These are phyloP conservation scores for Arthroderma uncinatum DNA, from an alignment of 2,329 filamentous ascomycete genomes.

Conservation along the genomic window DNA sequence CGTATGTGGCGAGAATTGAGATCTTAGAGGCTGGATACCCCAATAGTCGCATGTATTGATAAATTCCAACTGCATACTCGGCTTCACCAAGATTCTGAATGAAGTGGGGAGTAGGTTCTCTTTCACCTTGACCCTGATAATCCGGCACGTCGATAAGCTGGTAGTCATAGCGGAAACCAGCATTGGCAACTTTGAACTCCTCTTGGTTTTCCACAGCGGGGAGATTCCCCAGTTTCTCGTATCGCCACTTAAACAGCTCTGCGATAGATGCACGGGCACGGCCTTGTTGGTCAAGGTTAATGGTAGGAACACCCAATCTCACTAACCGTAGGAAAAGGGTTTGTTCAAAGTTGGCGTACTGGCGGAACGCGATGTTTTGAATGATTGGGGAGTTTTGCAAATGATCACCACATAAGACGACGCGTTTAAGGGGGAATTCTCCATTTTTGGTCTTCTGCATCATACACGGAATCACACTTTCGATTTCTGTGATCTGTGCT, in stretches of 20 bases:
- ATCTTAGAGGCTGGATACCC: slow-evolving; percentile 80
- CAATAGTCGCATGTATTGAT: slow-evolving; percentile 92
- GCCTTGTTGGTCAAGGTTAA: slow-evolving; percentile 86
- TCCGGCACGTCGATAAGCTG: slow-evolving; percentile 94
- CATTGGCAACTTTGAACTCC: slow-evolving; percentile 73
- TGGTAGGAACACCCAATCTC: slow-evolving; percentile 79
- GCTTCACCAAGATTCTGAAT: slow-evolving; percentile 94
- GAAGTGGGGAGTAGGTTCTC: slow-evolving; percentile 84
- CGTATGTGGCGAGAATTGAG: slow-evolving; percentile 84
- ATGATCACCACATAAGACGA: slow-evolving; percentile 90
- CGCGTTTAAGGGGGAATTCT: slow-evolving; percentile 65
- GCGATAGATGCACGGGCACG: slow-evolving; percentile 80
- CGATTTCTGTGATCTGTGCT: slow-evolving; percentile 92
- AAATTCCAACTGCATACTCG: slow-evolving; percentile 91
- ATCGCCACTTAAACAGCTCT: slow-evolving; percentile 86
- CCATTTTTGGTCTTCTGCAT: slow-evolving; percentile 70
- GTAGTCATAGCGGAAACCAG: slow-evolving; percentile 86
- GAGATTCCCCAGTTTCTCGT: slow-evolving; percentile 66
- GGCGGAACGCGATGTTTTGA: slow-evolving; percentile 84
- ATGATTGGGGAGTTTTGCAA: slow-evolving; percentile 94
- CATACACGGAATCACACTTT: slow-evolving; percentile 91
- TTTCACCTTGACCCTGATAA: slow-evolving; percentile 82
- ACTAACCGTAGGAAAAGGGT: slow-evolving; percentile 87
- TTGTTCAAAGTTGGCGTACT: slow-evolving; percentile 93
- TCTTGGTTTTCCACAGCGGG: slow-evolving; percentile 56